phyloP scores from a whole-genome alignment of 495 filamentous ascomycete species.

The Hamigera avellanea region DNA sequence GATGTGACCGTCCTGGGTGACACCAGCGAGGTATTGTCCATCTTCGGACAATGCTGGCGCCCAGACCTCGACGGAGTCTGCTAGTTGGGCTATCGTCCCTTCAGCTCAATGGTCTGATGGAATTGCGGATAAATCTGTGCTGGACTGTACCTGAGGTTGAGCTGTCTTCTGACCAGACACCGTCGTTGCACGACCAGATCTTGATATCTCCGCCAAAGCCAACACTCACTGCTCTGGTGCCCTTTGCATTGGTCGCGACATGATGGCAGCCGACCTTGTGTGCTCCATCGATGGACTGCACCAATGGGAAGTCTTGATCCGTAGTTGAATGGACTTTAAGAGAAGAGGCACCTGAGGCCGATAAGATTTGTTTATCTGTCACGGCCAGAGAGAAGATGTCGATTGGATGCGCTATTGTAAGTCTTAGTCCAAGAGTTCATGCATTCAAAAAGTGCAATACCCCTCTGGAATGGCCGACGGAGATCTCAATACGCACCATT shows the following conservation, averaged over 20 bases:
- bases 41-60: constrained; percentile 73
- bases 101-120: too few relatives aligned
- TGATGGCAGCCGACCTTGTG: constrained; percentile 89
- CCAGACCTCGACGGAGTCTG: constrained; percentile 60
- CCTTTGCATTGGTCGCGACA: constrained; percentile 55
- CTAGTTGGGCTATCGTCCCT: constrained; percentile 11
- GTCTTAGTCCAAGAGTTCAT: not conserved
- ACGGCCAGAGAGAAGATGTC: constrained; percentile 86
- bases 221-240: constrained; percentile 60
- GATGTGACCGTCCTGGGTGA: constrained; percentile 71
- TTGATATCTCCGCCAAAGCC: constrained; percentile 83
- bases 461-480: not conserved
- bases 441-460: not conserved
- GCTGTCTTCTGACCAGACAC: constrained; percentile 40
- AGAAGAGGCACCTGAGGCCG: constrained; percentile 68
- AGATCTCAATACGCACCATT: constrained; percentile 44
- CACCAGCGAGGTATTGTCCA: constrained; percentile 70
- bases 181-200: constrained; percentile 55
- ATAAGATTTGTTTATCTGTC: constrained; percentile 65
- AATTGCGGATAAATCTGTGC: too few relatives aligned
- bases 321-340: constrained; percentile 66
- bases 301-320: constrained; percentile 57
- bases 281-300: constrained; percentile 61
- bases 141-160: constrained; percentile 37
- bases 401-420: constrained; percentile 56